Evolutionary conservation across 495 filamentous ascomycete genomes (phyloP).

Genomic region (Emericellopsis terricola): DNA sequence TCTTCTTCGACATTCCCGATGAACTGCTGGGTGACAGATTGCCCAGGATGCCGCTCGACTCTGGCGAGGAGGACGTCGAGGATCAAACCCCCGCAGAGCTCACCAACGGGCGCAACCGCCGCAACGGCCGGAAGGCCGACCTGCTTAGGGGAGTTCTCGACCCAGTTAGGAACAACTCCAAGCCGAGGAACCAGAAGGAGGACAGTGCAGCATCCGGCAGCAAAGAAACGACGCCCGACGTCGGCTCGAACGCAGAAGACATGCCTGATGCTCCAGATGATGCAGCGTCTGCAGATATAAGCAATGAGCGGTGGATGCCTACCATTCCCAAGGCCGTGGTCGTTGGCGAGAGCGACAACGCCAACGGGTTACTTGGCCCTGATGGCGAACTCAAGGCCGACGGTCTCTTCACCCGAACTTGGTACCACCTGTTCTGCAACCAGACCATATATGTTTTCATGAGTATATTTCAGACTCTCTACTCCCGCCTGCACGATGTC

Average conservation of each 20-base stretch:
- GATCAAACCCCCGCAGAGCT: constrained; percentile 35
- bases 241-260: constrained; percentile 52
- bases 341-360: constrained; percentile 13
- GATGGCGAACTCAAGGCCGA: constrained; percentile 57
- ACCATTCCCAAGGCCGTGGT: constrained; percentile 27
- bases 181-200: constrained; percentile 47
- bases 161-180: constrained; percentile 46
- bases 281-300: constrained; percentile 24
- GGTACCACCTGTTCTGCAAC: constrained; percentile 79
- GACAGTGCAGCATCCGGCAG: constrained; percentile 54
- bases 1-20: constrained; percentile 73
- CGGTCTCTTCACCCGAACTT: constrained; percentile 57
- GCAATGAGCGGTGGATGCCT: constrained; percentile 36
- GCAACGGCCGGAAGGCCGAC: constrained; percentile 56
- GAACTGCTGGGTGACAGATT: constrained; percentile 61
- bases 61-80: constrained; percentile 51
- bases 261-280: constrained; percentile 34
- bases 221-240: constrained; percentile 73
- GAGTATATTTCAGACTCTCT: constrained; percentile 74
- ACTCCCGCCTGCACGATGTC: constrained; percentile 62
- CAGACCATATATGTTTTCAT: constrained; percentile 85
- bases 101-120: constrained; percentile 43
- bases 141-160: constrained; percentile 79
- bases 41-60: constrained; percentile 44
- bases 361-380: constrained; percentile 18